Conservation (phyloP, 441 rosid species). For the Populus trichocarpa region DNA sequence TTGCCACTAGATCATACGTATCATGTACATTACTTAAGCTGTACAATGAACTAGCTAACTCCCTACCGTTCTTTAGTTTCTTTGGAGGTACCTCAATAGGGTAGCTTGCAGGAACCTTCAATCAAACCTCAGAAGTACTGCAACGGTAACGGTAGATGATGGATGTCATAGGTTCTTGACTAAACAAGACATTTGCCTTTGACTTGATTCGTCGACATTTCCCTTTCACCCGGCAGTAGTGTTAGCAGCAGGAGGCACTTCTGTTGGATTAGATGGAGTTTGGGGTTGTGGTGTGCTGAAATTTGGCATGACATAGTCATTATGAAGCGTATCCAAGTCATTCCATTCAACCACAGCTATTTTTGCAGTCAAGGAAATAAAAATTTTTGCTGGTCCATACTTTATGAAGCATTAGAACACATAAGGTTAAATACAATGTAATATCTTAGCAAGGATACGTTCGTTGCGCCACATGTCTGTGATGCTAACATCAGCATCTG, state of each 20-base stretch:
- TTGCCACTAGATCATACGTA: constrained; percentile 18
- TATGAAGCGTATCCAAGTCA: constrained; percentile 42
- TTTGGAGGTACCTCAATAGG: neutral
- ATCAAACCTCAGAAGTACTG: neutral
- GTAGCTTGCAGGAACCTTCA: constrained; percentile 12
- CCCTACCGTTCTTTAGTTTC: constrained; percentile 8
- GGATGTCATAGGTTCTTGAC: constrained; percentile 2
- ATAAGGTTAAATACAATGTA: neutral
- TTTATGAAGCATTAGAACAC: constrained; percentile 2
- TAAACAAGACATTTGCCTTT: neutral
- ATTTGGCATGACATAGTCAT: constrained; percentile 45
- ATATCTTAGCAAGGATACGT: constrained; percentile 58
- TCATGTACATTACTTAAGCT: constrained; percentile 20
- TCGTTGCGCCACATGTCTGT: constrained; percentile 89
- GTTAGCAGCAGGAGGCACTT: constrained; percentile 38
- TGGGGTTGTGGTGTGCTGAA: constrained; percentile 49
- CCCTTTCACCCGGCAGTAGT: constrained; percentile 41
- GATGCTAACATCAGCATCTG: constrained; percentile 89
- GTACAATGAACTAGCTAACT: constrained; percentile 33
- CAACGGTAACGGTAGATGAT: neutral
- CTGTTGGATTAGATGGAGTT: constrained; percentile 50
- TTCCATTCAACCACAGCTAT: constrained; percentile 67
- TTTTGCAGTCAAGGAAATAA: constrained; percentile 39
- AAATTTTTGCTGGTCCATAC: neutral
- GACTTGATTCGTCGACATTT: neutral